These are phyloP conservation scores for Sarocladium brachiariae DNA, from an alignment of 2,329 filamentous ascomycete species.

Conservation along the genomic window DNA sequence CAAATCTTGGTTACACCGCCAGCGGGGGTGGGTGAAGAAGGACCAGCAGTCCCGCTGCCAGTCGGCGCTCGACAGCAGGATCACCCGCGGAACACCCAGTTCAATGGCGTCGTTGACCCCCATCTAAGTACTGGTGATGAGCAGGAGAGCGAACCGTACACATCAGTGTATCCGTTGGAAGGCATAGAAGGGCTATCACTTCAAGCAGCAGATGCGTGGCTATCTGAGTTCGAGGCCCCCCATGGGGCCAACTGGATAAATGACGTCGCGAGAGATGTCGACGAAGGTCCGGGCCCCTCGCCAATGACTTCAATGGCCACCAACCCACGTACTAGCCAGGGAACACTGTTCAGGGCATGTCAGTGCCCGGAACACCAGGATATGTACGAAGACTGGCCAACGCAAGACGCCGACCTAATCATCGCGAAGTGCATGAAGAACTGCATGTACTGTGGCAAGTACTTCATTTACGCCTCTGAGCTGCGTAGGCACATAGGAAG, in stretches of 20 bases:
- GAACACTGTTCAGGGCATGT: slow-evolving; percentile 14
- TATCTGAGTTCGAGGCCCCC: neutral
- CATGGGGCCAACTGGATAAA: neutral
- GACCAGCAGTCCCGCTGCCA: neutral
- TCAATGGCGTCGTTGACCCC: neutral
- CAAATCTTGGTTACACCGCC: neutral
- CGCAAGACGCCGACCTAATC: slow-evolving; percentile 14
- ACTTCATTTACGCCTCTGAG: slow-evolving; percentile 6
- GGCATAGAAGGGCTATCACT: slow-evolving; percentile 11
- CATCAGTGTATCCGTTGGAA: slow-evolving; percentile 11
- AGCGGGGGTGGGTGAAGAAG: neutral
- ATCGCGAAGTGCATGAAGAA: too few relatives aligned
- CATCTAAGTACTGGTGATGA: neutral
- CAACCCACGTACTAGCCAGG: slow-evolving; percentile 11
- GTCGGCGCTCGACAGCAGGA: neutral
- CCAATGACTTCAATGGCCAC: slow-evolving; percentile 16
- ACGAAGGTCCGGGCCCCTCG: slow-evolving; percentile 10
- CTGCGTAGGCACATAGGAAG: neutral
- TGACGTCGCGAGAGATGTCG: neutral
- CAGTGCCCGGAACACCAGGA: slow-evolving; percentile 15
- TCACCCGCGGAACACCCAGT: neutral
- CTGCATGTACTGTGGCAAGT: slow-evolving; percentile 16
- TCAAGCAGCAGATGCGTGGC: too few relatives aligned
- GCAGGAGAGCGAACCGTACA: neutral
- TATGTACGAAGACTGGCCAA: slow-evolving; percentile 14